Base-by-base conservation (phyloP, 2,329 filamentous ascomycete species). In the Trichophyton rubrum region DNA sequence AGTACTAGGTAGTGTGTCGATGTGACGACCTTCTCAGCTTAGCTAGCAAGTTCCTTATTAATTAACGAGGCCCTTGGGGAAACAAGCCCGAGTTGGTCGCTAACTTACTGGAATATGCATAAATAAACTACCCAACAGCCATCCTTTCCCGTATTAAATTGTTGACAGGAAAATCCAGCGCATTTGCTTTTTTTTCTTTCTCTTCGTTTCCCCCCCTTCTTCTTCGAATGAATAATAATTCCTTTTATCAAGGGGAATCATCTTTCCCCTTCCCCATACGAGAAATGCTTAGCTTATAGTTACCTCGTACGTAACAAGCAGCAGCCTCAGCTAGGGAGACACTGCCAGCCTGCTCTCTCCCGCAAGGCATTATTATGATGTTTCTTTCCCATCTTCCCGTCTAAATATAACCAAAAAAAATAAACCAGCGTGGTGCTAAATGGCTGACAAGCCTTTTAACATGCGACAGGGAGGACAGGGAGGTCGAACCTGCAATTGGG, bases 181-280 rank as follows among this genome's bases (percentile, higher is more conserved):
- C 17, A 51, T 51, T 22, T 51, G 17, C 17, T 51, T 51, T 49
- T n/a, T 17, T 30, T 53, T 22, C 3, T 30, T 13, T 33, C 33
- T n/a, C 8, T 27, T 53, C n/a, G 22, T 53, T 53, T 53, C 33
- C 17, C 3, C 1, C 47, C 22, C 24, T 13, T 30, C 8, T 27
- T n/a, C 45, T 51, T 30, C 27, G 45, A 38, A 11, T 51, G n/a
- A 24, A 51, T 22, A 51, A 53, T 53, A 53, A 53, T 53, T 53
- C 49, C 49, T 53, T 53, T 53, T 53, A 53, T 27, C 22, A 53
- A 53, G 49, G 49, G 49, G 49, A 53, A 53, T 53, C 49, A 53
- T 38, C 45, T 6, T 53, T 47, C 43, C 49, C 49, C 22, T 53
- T 33, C 49, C 49, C 49, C 49, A 53, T 53, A 53, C 49, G 49